Evolutionary conservation across 805 yeast species (phyloP).

Genomic region (Metschnikowia similis): DNA sequence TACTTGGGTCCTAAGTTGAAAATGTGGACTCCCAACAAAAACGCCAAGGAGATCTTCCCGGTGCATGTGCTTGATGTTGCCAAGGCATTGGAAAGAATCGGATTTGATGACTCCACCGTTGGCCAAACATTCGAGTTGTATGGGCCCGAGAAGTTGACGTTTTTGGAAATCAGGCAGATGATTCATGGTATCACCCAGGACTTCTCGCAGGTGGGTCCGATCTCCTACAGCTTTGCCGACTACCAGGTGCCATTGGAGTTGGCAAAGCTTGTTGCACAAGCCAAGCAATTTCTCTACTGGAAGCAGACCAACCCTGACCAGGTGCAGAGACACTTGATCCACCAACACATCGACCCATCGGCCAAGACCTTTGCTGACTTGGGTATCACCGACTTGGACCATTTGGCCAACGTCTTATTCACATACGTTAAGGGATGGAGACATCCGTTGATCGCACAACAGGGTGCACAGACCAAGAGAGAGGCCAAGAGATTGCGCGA

Average conservation of each 20-base stretch:
- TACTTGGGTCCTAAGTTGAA: slow-evolving; percentile 51
- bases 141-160: slow-evolving; percentile 65
- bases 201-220: slow-evolving; percentile 42
- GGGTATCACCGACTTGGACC: slow-evolving; percentile 49
- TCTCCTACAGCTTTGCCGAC: slow-evolving; percentile 40
- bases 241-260: slow-evolving; percentile 41
- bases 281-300: slow-evolving; percentile 43
- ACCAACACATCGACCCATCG: slow-evolving; percentile 57
- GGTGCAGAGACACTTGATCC: slow-evolving; percentile 64
- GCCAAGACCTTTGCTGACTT: slow-evolving; percentile 68
- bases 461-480: slow-evolving; percentile 39
- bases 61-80: slow-evolving; percentile 79
- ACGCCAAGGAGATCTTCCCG: slow-evolving; percentile 61
- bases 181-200: slow-evolving; percentile 58
- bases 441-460: slow-evolving; percentile 46
- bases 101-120: slow-evolving; percentile 73
- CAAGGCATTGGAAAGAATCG: slow-evolving; percentile 70
- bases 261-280: slow-evolving; percentile 43
- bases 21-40: slow-evolving; percentile 63
- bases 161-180: slow-evolving; percentile 64
- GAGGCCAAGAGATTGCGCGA: slow-evolving; percentile 42
- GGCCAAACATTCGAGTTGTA: slow-evolving; percentile 72
- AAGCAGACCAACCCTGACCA: slow-evolving; percentile 62
- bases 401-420: slow-evolving; percentile 45
- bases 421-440: slow-evolving; percentile 47